Evolutionary conservation across 179 eudicot species (phyloP), one percentile per base, ranked within the genome.

Genomic region (Heliamphora pulchella): DNA sequence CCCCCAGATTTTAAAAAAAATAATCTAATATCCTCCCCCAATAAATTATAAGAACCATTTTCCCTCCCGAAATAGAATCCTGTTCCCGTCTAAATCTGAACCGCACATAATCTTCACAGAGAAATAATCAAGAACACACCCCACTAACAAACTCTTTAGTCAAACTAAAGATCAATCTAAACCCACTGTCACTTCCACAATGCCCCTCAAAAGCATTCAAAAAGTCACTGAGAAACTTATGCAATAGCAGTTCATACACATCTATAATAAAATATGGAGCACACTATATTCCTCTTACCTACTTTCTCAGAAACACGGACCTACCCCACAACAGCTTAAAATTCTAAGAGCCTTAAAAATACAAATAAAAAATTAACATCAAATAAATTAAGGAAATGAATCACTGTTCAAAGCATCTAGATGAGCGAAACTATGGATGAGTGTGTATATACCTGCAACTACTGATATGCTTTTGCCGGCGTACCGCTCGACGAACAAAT

Each of bases 401-500:
- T 17, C 0, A n/a, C 47, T 2, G 46, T 31, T 76, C 68, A 61
- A 43, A 61, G 55, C 7, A 76, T 61, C 73, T 8, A 14, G 50
- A 78, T 9, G 53, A 78, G 4, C 64, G 69, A 78, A 15, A 4
- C 44, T 3, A 41, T 39, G 39, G 7, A 41, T 50, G 69, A 9
- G 22, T 17, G 9, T 2, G 8, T 48, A 20, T 44, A 53, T 75
- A 86, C 92, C 89, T 83, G 92, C 94, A 71, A 90, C 94, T 13
- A 88, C 92, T 50, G 89, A 84, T 63, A 89, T 90, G 82, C 86
- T 85, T 81, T 82, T 85, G 78, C 80, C 84, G 39, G 76, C 85
- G 86, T 90, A 90, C 10, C 92, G 88, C 75, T 89, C 89, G 58
- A 90, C 89, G 78, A 90, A 90, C 74, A 90, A 84, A 84, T 90